phyloP scores from a whole-genome alignment of 306 rosid species.

The Arachis stenosperma region DNA sequence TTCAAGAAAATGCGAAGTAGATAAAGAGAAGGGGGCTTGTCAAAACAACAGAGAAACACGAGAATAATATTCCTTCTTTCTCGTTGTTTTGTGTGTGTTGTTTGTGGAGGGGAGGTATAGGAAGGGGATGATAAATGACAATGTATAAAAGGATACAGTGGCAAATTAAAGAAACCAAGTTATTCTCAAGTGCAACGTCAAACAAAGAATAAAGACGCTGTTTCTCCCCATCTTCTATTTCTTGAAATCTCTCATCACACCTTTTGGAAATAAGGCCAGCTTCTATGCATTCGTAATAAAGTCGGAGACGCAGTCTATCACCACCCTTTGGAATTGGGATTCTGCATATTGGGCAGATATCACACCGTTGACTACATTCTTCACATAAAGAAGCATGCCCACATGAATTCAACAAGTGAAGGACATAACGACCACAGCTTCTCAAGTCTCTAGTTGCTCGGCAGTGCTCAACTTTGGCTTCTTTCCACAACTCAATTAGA shows the following conservation, averaged over 20 bases:
- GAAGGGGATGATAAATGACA: background rate
- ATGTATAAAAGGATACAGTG: slow-evolving; percentile 81
- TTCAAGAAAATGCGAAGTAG: slow-evolving; percentile 57
- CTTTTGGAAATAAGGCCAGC: slow-evolving; percentile 88
- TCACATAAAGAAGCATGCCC: slow-evolving; percentile 95
- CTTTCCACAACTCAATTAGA: slow-evolving; percentile 83
- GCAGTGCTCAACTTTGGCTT: slow-evolving; percentile 92
- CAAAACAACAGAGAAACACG: slow-evolving; percentile 1
- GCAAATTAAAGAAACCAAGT: slow-evolving; percentile 82
- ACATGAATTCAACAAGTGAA: slow-evolving; percentile 71
- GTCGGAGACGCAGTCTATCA: slow-evolving; percentile 65
- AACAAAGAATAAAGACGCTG: slow-evolving; percentile 82
- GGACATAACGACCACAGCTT: slow-evolving; percentile 91
- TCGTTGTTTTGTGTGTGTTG: too few species aligned
- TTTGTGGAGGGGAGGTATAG: too few species aligned
- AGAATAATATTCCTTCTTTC: background rate
- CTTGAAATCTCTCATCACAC: slow-evolving; percentile 77
- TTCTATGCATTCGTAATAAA: slow-evolving; percentile 78
- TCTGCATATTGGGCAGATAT: slow-evolving; percentile 90
- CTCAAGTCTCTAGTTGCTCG: slow-evolving; percentile 98
- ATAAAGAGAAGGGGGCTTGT: background rate
- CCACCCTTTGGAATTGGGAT: slow-evolving; percentile 65
- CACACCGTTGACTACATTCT: slow-evolving; percentile 92
- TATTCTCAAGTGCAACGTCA: slow-evolving; percentile 98
- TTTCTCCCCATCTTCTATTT: slow-evolving; percentile 74